Evolutionary conservation across 345 rosid species (phyloP).

Genomic region (Cochlearia excelsa): DNA sequence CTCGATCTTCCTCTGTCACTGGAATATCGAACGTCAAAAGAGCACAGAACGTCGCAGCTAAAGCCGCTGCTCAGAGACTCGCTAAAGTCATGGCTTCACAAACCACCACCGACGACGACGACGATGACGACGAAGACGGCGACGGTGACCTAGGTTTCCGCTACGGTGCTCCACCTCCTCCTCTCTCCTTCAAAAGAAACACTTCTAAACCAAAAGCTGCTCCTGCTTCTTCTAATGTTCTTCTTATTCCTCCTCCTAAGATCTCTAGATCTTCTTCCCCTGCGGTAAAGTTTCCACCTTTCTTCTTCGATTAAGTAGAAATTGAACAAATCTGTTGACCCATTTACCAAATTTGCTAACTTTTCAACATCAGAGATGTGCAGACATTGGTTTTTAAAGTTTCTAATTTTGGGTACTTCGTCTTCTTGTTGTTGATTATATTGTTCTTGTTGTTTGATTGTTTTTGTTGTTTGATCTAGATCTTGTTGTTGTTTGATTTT

Average conservation of each 20-base stretch:
- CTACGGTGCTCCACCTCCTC: conserved; percentile 84
- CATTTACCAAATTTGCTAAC: conserved; percentile 6
- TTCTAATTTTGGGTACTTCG: conserved; percentile 26
- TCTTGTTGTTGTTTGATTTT: no score
- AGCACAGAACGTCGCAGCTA: conserved; percentile 90
- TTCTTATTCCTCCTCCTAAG: no score
- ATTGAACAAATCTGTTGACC: conserved; percentile 7
- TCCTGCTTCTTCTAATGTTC: conserved; percentile 53
- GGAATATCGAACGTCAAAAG: conserved; percentile 78
- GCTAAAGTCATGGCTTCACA: conserved; percentile 99
- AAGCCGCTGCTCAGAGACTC: conserved; percentile 94
- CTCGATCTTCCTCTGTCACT: conserved; percentile 64
- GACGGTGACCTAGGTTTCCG: conserved; percentile 82
- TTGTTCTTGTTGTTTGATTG: no score
- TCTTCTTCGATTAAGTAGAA: no score
- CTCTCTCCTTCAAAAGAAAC: conserved; percentile 59
- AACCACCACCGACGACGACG: conserved; percentile 75
- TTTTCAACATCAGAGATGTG: conserved; percentile 10
- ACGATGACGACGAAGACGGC: conserved; percentile 50
- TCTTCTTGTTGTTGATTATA: no score
- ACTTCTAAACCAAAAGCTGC: conserved; percentile 44
- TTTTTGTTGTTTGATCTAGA: no score
- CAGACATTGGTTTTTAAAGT: conserved; percentile 16
- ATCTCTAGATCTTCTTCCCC: no score
- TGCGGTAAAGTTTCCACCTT: no score